phyloP scores from a whole-genome alignment of 805 yeast genomes.

The Kuraishia capsulata region DNA sequence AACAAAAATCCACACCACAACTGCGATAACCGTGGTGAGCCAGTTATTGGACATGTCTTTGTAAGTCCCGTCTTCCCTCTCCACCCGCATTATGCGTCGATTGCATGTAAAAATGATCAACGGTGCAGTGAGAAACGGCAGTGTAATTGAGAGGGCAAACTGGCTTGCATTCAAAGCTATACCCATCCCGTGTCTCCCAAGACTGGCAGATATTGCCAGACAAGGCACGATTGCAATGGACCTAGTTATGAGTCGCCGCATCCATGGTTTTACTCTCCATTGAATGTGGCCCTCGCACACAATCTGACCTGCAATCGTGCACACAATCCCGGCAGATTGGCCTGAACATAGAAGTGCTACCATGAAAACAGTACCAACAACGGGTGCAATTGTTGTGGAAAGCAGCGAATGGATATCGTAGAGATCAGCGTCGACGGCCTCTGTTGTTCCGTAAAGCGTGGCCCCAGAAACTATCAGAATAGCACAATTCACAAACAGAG shows the following conservation, averaged over 20 bases:
- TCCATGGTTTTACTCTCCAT: conserved; percentile 77
- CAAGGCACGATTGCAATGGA: conserved; percentile 70
- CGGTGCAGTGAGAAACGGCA: conserved; percentile 78
- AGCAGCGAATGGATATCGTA: conserved; percentile 62
- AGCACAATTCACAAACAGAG: conserved; percentile 75
- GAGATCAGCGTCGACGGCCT: conserved; percentile 63
- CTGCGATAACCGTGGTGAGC: conserved; percentile 39
- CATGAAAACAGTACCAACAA: conserved; percentile 76
- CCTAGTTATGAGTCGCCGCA: conserved; percentile 66
- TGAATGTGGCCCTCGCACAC: conserved; percentile 80
- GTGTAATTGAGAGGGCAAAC: conserved; percentile 64
- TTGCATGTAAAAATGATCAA: conserved; percentile 67
- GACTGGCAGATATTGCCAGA: conserved; percentile 49
- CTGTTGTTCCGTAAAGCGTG: conserved; percentile 57
- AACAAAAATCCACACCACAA: conserved; percentile 58
- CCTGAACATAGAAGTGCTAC: conserved; percentile 72
- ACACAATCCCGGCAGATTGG: conserved; percentile 79
- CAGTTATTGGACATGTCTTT: conserved; percentile 54
- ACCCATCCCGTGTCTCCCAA: conserved; percentile 61
- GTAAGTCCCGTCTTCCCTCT: conserved; percentile 9
- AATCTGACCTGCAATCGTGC: conserved; percentile 86
- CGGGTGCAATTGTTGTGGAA: conserved; percentile 47
- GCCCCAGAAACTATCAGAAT: conserved; percentile 73
- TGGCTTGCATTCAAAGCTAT: conserved; percentile 75
- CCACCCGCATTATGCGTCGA: conserved; percentile 54